Evolutionary conservation across 129 eudicot species (phyloP), one percentile per base, ranked within the genome.

Genomic region (Flaveria trinervia): DNA sequence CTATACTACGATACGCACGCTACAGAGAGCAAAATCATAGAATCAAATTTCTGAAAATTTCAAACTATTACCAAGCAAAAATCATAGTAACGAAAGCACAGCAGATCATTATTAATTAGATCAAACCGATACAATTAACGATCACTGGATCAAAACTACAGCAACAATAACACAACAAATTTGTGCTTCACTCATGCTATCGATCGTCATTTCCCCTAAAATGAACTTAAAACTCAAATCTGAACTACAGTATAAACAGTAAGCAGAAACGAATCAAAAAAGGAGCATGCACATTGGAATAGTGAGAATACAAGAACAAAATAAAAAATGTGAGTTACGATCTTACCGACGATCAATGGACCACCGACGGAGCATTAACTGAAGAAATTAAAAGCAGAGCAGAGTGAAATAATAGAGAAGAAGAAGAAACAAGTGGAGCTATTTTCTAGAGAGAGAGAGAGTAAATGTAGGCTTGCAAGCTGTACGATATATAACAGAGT

Each of bases 391-490:
- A 70, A 11, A 70, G 70, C 54, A 70, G 71, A 18, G 41, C 41
- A 64, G 65, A 28, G 33, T 68, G 49, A 55, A 77, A 76, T 49
- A 66, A 61, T 69, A 51, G 54, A 70, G 54, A 70, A 57, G 82
- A 68, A 69, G 82, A 45, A 45, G 50, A 51, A 15, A 45, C 76
- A 56, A 60, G 8, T 59, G 72, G 77, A 59, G 55, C 56, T 71
- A 39, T 72, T 70, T 70, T 78, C 52, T 78, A 70, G 64, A 70
- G 76, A 78, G 75, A 78, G 75, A 76, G 79, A 75, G 70, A 77
- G 82, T 69, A 46, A 78, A 70, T 78, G 82, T 30, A 57, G 62
- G 30, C 11, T 64, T 61, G 67, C 43, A 78, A 78, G 76, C 70
- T 70, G 77, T 78, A 70, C 81, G 75, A 66, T 69, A 68, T 68